Base-by-base conservation (phyloP, 176 grass and related monocot species). In the Carex scoparia region DNA sequence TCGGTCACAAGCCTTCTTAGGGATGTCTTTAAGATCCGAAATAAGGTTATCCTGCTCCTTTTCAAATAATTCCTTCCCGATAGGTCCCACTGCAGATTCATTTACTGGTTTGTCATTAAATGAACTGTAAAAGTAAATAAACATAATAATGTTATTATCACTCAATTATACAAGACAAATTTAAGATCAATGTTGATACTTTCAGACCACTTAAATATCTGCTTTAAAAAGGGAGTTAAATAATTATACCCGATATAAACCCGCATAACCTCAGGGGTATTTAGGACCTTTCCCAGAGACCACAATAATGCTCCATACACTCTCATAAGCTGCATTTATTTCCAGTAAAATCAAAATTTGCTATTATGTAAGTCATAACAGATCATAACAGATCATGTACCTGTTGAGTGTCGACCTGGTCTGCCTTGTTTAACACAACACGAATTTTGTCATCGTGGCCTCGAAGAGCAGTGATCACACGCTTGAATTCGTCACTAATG, bases 201-300 rank as follows among this genome's bases (percentile, higher is more conserved):
- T 23, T 23, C 23, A 23, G 23, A 23, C 23, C 23, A 23, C 23
- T 23, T 23, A 23, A 38, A 77, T 55, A 3, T 31, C 51, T 56
- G 19, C 55, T 51, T 69, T 77, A 55, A 30, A 77, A 85, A 44
- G 27, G 69, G 48, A 65, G 19, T 61, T 67, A 83, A 55, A 51
- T 69, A 51, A 64, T 1, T 83, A 80, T 92, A 95, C 91, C 95
- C 95, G 32, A 98, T 94, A 83, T 95, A 98, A 49, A 98, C 91
- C 61, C 93, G 93, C 86, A 89, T 91, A 8, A 98, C 93, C 87
- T 98, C 95, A 57, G 95, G 95, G 62, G 95, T 98, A 71, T 95
- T 92, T 75, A 98, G 77, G 44, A 95, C 91, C 51, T 98, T 98
- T 27, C 95, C 95, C 1, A 95, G 95, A 16, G 93, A 98, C 95